Evolutionary conservation across 768 basidiomycete genomes (phyloP).

Genomic region (Agaricus subrufescens): DNA sequence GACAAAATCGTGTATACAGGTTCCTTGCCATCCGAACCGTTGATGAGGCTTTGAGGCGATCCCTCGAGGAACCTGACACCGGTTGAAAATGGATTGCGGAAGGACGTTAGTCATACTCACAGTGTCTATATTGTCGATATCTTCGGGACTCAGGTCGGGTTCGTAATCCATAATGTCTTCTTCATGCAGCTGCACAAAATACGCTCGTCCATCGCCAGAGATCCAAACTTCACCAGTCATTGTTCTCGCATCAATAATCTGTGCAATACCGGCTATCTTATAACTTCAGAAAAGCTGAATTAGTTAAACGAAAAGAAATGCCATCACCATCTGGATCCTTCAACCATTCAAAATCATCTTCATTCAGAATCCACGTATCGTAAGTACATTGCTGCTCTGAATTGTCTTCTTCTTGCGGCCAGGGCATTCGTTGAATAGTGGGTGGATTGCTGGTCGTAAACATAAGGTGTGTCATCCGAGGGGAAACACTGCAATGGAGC

Average conservation of each 20-base stretch:
- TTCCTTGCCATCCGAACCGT: constrained; percentile 60
- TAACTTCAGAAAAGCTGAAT: background rate
- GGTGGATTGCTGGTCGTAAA: constrained; percentile 75
- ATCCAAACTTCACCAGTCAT: constrained; percentile 77
- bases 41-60: constrained; percentile 16
- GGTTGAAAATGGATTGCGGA: background rate
- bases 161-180: constrained; percentile 9
- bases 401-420: constrained; percentile 54
- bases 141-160: constrained; percentile 11
- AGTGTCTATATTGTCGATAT: background rate
- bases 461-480: constrained; percentile 60
- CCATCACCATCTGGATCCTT: constrained; percentile 63
- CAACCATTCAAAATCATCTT: constrained; percentile 69
- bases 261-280: constrained; percentile 53
- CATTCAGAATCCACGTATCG: constrained; percentile 68
- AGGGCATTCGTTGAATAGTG: constrained; percentile 79
- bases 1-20: constrained; percentile 73
- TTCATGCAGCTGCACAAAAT: constrained; percentile 66
- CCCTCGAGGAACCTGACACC: constrained; percentile 5
- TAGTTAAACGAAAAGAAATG: background rate
- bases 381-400: constrained; percentile 34
- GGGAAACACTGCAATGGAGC: constrained; percentile 55
- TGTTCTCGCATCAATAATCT: constrained; percentile 54
- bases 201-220: constrained; percentile 79
- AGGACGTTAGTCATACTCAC: background rate